Evolutionary conservation across 2,329 filamentous ascomycete species (phyloP), one percentile per base, ranked within the genome.

Genomic region (Diaporthe batatas): DNA sequence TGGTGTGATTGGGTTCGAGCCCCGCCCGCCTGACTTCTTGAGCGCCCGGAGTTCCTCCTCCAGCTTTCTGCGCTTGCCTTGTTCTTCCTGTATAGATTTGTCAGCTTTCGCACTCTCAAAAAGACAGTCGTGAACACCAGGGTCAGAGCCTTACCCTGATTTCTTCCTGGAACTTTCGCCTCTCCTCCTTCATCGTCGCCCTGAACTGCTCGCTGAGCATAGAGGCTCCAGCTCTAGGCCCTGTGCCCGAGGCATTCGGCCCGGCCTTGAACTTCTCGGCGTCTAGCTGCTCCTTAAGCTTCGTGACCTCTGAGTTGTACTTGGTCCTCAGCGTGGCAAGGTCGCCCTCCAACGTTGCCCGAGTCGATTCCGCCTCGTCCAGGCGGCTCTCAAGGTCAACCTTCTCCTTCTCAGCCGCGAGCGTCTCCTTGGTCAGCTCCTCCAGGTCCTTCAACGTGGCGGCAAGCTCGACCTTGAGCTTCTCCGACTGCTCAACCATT

Each of bases 181-280:
- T 84, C 81, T 89, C 87, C 78, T 88, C 86, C 76, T 87, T 85
- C 87, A 89, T 88, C 29, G 86, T 88, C 10, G 84, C 81, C 62
- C 87, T 80, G 81, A 89, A 89, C 80, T 89, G 87, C 80, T 89
- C 87, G 78, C 87, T 89, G 75, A 89, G 82, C 83, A 88, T 84
- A 11, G 83, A 83, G 16, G 87, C 87, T 2, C 87, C 87, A 0
- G 82, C 82, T 7, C 85, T 82, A 4, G 79, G 75, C 69, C 81
- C 80, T 8, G 78, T 79, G 3, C 80, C 78, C 21, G 80, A 80
- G 16, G 78, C 78, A 2, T 79, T 81, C 7, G 79, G 77, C 21
- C 77, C 78, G 8, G 78, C 84, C 81, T 83, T 86, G 75, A 89
- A 82, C 71, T 83, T 81, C 80, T 87, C 86, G 44, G 80, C 80